Base-by-base conservation (phyloP, 805 yeast species). In the Yarrowia sp. region DNA sequence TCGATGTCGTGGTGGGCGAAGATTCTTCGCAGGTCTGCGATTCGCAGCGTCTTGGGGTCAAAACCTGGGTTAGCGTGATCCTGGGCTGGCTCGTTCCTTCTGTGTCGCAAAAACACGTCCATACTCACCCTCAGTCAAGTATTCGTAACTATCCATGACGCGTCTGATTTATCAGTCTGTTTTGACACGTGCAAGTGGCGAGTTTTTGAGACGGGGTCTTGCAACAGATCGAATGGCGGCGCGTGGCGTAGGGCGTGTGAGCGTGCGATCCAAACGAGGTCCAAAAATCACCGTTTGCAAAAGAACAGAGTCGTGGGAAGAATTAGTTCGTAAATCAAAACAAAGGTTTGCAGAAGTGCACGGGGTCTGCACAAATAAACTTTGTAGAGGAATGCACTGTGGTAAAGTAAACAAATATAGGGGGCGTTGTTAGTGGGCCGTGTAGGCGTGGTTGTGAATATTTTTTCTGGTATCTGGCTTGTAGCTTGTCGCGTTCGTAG, bases 1-100 rank as follows among this genome's bases (percentile, higher is more conserved):
- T 74, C 72, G n/a, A 92, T 77, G n/a, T 81, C 78, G 69, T 90
- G 81, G 62, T 82, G 85, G 12, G 78, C 73, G 60, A 93, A 76
- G 21, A 90, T 79, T 21, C 84, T 80, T 68, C 94, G 80, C 69
- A 93, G 77, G 63, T 88, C 83, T 3, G 91, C 83, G 21, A 89
- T 85, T 58, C 84, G 87, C 66, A 87, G 75, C 38, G 79, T 75
- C 24, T 79, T 74, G 6, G 93, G 87, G 70, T 90, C 85, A 72
- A 88, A 90, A n/a, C 80, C 89, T 73, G 71, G 69, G 36, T 63
- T 46, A 62, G 68, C 62, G 35, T 12, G 9, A 6, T 10, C n/a
- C n/a, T n/a, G n/a, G n/a, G n/a, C n/a, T n/a, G n/a, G n/a, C 22
- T 5, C 1, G 14, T 18, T 35, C 14, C 10, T 18, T 66, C 65